Evolutionary conservation across 306 rosid species (phyloP), one percentile per base, ranked within the genome.

Genomic region (Vachellia collinsii): DNA sequence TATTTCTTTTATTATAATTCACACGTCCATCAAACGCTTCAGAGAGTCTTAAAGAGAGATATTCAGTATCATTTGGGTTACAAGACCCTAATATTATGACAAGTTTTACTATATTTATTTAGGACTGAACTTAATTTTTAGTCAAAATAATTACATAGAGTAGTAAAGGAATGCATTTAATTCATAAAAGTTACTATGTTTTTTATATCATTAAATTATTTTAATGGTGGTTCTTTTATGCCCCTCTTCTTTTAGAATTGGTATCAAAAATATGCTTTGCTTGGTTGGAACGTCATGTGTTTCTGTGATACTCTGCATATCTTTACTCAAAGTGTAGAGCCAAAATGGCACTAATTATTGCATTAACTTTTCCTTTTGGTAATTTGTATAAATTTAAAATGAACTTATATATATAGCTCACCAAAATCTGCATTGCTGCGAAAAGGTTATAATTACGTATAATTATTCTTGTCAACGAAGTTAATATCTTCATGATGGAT

Each of bases 381-480:
- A 59, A 62, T 71, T 38, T 39, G 25, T 34, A 19, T 10, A 11
- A 16, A 48, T 68, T 65, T 16, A 1, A 38, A 19, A 4, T 67
- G 29, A 8, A 67, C 8, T 39, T 10, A 9, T 29, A 29, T 29
- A 29, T 29, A 29, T 44, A 20, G 29, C 54, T 43, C 13, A 3
- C 54, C 47, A 22, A 66, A 37, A 67, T 39, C 74, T 41, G 36
- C 53, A 17, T 5, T 1, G 38, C 0, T 25, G 5, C 9, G 25
- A 70, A 68, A 46, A 22, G 9, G 36, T 23, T 38, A 10, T n/a
- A 17, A 48, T 61, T 63, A 72, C 70, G 34, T 19, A 81, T 85
- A 81, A 81, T 81, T 59, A 54, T 67, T 1, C 85, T 85, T 78
- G 34, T n/a, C 66, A 42, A 53, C 72, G 29, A 85, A 67, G 80